Evolutionary conservation across 306 rosid genomes (phyloP), one percentile per base, ranked within the genome.

Genomic region (Quercus dentata): DNA sequence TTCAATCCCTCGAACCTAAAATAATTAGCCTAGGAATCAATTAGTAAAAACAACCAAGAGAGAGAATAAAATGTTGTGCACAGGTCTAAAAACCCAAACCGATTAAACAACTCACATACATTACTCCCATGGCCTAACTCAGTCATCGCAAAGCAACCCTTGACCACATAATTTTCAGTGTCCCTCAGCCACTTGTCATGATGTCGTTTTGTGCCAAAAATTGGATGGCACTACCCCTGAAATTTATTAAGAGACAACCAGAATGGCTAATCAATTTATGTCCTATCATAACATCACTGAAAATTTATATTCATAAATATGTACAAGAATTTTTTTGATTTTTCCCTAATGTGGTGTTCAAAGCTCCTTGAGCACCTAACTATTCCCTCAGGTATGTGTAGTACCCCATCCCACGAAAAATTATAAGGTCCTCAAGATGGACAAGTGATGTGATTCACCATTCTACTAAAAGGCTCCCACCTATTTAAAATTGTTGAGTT

Each of bases 101-200:
- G 58, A 85, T 64, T 70, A 69, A 87, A 75, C 59, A 63, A 68
- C 73, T 72, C 71, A 87, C 97, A 72, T 91, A 95, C 98, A 89
- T 95, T 95, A 83, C 99, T 91, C 80, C 98, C 97, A 69, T 95
- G 99, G 69, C 99, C 99, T 79, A 95, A 84, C 83, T 95, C 99
- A 6, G 99, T 74, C 99, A 95, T 92, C 23, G 99, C 96, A 87
- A 93, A 92, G 83, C 98, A 95, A 31, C 98, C 96, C 90, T 83
- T 89, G 38, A 89, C 33, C 41, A 72, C 80, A 74, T 89, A 90
- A 84, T 78, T 87, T 86, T 95, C 98, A 57, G 94, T 92, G 75
- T 83, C 86, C 82, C 68, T 83, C 74, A 92, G 83, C 98, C 98
- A 92, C 84, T 87, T 89, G 80, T 90, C 96, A 55, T 92, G 99